Evolutionary conservation across 495 filamentous ascomycete genomes (phyloP).

Genomic region (Hyaloscypha bicolor): DNA sequence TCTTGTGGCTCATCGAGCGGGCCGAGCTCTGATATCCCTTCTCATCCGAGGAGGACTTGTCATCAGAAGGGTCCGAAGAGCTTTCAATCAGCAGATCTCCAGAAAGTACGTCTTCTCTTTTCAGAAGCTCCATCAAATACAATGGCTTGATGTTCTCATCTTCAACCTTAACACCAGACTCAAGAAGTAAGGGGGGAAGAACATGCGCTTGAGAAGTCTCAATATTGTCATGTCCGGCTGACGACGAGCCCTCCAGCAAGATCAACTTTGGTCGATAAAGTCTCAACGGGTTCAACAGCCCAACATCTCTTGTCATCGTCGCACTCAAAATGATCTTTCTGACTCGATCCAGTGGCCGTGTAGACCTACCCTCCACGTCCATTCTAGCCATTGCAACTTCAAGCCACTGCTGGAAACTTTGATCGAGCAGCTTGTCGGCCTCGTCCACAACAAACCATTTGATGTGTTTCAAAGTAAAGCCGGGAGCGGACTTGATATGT

Average conservation of each 20-base stretch:
- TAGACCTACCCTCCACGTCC: constrained; percentile 27
- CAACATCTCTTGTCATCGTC: constrained; percentile 89
- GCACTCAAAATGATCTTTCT: constrained; percentile 82
- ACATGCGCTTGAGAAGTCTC: constrained; percentile 36
- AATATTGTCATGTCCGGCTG: constrained; percentile 34
- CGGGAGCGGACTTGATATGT: constrained; percentile 79
- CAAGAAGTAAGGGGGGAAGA: constrained; percentile 69
- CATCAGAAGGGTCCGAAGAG: constrained; percentile 28
- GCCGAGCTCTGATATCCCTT: constrained; percentile 14
- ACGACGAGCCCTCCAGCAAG: constrained; percentile 60
- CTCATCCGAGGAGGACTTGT: constrained; percentile 36
- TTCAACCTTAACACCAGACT: constrained; percentile 73
- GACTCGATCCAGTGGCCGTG: constrained; percentile 40
- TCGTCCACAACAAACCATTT: constrained; percentile 93
- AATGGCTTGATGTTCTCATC: constrained; percentile 83
- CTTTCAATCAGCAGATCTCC: constrained; percentile 36
- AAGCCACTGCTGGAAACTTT: constrained; percentile 93
- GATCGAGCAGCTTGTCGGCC: constrained; percentile 86
- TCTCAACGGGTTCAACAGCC: constrained; percentile 72
- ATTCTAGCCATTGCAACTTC: constrained; percentile 69
- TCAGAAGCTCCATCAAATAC: constrained; percentile 68
- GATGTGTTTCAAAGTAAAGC: constrained; percentile 73
- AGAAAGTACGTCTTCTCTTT: constrained; percentile 38
- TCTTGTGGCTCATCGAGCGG: background rate
- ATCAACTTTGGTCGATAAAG: constrained; percentile 76